Evolutionary conservation across 2,329 filamentous ascomycete species (phyloP).

Genomic region (Kalmusia sp.): DNA sequence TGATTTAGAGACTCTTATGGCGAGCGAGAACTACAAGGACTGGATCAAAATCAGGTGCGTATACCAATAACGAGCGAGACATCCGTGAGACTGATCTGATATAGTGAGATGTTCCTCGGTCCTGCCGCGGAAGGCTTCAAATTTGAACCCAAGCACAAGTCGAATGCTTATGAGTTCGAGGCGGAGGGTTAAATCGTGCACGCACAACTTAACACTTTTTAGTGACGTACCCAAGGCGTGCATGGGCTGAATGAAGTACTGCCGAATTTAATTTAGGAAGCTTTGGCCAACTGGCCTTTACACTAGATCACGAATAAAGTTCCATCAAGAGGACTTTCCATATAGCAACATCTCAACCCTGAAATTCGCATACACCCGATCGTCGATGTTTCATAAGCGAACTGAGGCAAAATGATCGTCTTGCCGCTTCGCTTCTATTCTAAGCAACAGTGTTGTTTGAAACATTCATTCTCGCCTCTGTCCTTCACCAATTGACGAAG

Average conservation of each 20-base stretch:
- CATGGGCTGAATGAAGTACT: not conserved
- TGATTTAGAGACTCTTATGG: constrained; percentile 92
- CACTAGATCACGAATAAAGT: not conserved
- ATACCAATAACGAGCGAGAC: no score
- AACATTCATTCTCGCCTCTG: not conserved
- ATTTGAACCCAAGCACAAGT: constrained; percentile 98
- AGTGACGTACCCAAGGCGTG: no score
- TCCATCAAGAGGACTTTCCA: no score
- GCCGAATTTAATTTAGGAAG: not conserved
- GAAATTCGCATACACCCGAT: no score
- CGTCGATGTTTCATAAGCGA: not conserved
- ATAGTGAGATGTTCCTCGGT: constrained; percentile 95
- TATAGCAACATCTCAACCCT: no score
- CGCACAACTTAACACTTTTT: no score
- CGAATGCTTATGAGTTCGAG: constrained; percentile 85
- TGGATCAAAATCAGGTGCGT: constrained; percentile 97
- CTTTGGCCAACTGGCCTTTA: not conserved
- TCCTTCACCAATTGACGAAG: not conserved
- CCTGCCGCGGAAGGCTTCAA: constrained; percentile 88
- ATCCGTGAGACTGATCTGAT: constrained; percentile 17
- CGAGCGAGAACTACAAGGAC: constrained; percentile 90
- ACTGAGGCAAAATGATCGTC: not conserved
- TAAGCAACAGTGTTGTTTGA: not conserved
- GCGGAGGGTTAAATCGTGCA: constrained; percentile 39
- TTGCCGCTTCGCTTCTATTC: not conserved